Base-by-base conservation (phyloP, 805 yeast species). In the Metschnikowia arizonensis region DNA sequence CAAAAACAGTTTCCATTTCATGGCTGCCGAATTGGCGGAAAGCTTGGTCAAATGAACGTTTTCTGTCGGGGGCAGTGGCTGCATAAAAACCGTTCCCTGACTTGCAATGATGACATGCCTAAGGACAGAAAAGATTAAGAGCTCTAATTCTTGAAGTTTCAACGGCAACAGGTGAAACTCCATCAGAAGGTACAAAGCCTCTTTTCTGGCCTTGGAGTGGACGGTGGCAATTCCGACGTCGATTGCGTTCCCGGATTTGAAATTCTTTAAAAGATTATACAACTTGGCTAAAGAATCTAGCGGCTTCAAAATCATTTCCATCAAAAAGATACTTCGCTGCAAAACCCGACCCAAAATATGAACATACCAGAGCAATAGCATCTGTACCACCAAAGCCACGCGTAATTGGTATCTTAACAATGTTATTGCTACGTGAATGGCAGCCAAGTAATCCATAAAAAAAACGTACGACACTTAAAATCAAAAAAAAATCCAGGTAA, bases 91-190 rank as follows among this genome's bases (percentile, higher is more conserved):
- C 1, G 40, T 12, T 10, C 34, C 33, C 15, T 39, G 42, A 5
- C 25, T 39, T 19, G 42, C 35, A n/a, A 39, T 31, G 11, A 39
- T 15, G 9, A 39, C 12, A 8, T 39, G 29, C 34, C 34, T 29
- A 17, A 23, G 14, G 8, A 21, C 35, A 1, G 42, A 29, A 23
- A 39, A 31, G 15, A 30, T 9, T 26, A 39, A 12, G 19, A 39
- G 23, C 24, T 39, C 42, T 21, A 39, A 15, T 39, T 39, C 42
- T 7, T 39, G 42, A 8, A 39, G 42, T 15, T 39, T 39, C 21
- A 39, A 21, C n/a, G 42, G 42, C 23, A 39, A 30, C 42, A 30
- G 19, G 28, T 39, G 33, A 23, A 39, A 31, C 23, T 39, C 42
- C 19, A n/a, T 37, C 40, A 37, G 40, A 37, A 37, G 32, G 18